Evolutionary conservation across 805 yeast genomes (phyloP).

Genomic region (Pichia cabralensis): DNA sequence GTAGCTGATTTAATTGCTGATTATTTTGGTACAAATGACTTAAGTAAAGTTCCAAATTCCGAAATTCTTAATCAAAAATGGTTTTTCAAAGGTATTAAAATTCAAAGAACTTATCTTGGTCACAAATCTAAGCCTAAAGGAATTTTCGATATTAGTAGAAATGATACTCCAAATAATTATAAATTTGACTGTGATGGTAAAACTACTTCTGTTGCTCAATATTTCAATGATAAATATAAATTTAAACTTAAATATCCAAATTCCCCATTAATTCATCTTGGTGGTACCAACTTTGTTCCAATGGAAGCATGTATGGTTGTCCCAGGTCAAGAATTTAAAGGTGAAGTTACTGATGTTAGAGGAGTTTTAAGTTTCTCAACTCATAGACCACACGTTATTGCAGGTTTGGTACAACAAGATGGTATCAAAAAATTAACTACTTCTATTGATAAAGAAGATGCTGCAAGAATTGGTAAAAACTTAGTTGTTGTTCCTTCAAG

Average conservation of each 20-base stretch:
- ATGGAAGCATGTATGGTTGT: slow-evolving; percentile 20
- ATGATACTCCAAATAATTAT: slow-evolving; percentile 14
- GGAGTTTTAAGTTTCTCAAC: slow-evolving; percentile 24
- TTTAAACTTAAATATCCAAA: slow-evolving; percentile 19
- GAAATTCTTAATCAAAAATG: slow-evolving; percentile 8
- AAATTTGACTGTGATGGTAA: slow-evolving; percentile 18
- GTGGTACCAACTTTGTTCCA: slow-evolving; percentile 21
- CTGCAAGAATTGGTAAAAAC: slow-evolving; percentile 15
- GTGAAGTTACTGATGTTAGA: slow-evolving; percentile 20
- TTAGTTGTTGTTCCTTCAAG: slow-evolving; percentile 23
- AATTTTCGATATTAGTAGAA: slow-evolving; percentile 15
- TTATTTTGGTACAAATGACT: slow-evolving; percentile 14
- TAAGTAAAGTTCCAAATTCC: slow-evolving; percentile 7
- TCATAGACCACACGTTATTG: slow-evolving; percentile 21
- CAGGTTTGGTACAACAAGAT: slow-evolving; percentile 20
- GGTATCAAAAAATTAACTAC: slow-evolving; percentile 15
- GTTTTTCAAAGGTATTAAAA: slow-evolving; percentile 18
- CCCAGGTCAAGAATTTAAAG: slow-evolving; percentile 23
- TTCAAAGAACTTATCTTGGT: slow-evolving; percentile 17
- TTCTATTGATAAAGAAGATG: slow-evolving; percentile 7
- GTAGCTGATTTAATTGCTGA: slow-evolving; percentile 20
- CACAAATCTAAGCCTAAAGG: slow-evolving; percentile 17
- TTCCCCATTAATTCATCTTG: slow-evolving; percentile 20
- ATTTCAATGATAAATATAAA: slow-evolving; percentile 18
- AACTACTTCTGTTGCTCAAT: slow-evolving; percentile 18